Evolutionary conservation across 2,329 filamentous ascomycete species (phyloP), one percentile per base, ranked within the genome.

Genomic region (Colletotrichum sp.): DNA sequence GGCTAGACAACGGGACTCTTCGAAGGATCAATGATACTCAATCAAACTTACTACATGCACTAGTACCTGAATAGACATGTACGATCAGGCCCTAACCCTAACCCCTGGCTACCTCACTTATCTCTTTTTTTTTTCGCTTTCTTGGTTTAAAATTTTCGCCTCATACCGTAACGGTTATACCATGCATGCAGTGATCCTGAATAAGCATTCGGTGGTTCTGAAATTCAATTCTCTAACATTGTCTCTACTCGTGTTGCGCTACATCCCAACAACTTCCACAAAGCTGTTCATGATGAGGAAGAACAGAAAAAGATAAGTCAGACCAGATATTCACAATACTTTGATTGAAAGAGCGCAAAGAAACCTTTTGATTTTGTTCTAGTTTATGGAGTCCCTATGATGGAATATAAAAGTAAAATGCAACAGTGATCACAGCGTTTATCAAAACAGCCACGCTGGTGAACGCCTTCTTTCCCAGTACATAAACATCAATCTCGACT

Each of bases 401-500:
- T 3, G 43, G 43, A 52, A 21, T 52, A 2, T 13, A 21, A 8
- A 58, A 58, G 26, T 26, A 18, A 15, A 58, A 58, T 30, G n/a
- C 30, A 16, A 62, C 18, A n/a, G 70, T 56, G 9, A 75, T 65
- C 9, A 71, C 10, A 6, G 24, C 48, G 8, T 75, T 71, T 2
- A 71, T 24, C 15, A 75, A 9, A 3, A 66, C 73, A 24, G 72
- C 55, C 1, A 70, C 70, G 6, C 62, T 16, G 15, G 69, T 60
- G 26, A 56, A 72, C 24, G 34, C 56, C 52, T 56, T 56, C n/a
- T 69, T 66, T 15, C 73, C 69, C 10, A 76, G 36, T 30, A 72
- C 65, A 16, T 72, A 67, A 5, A 32, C 64, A 30, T 43, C 78
- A 13, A 67, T 26, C 16, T 80, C 80, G 79, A 76, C 74, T 10